Conservation (phyloP, 1,284 basidiomycete species). For the Leccinum huronense region DNA sequence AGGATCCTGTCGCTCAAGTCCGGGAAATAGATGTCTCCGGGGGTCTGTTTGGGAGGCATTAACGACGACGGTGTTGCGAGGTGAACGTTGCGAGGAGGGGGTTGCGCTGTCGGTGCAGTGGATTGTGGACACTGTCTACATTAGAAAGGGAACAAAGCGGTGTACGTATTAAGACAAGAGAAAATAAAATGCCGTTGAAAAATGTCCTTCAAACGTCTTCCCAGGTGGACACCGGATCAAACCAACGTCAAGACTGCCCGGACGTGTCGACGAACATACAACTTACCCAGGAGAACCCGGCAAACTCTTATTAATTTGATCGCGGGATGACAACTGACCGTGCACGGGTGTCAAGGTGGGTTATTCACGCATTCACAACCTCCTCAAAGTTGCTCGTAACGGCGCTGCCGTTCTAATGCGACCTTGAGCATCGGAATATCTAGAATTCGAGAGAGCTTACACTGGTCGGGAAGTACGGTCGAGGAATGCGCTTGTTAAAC, state of each 20-base stretch:
- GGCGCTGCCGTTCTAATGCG: conserved; percentile 66
- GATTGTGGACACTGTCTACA: conserved; percentile 2
- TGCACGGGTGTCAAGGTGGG: conserved; percentile 98
- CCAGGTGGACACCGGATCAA: conserved; percentile 63
- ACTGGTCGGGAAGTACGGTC: conserved; percentile 96
- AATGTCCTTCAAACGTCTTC: conserved; percentile 55
- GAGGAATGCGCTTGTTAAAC: conserved; percentile 92
- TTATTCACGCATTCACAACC: conserved; percentile 68
- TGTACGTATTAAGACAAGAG: conserved; percentile 37
- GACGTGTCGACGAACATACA: background rate
- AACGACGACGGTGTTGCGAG: background rate
- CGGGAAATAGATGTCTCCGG: conserved; percentile 23
- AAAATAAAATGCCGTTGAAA: conserved; percentile 35
- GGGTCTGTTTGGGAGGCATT: conserved; percentile 21
- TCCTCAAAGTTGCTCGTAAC: conserved; percentile 92
- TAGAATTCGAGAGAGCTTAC: conserved; percentile 47
- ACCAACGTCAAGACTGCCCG: background rate
- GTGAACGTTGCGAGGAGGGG: background rate
- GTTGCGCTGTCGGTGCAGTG: background rate
- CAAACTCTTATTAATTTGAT: conserved; percentile 85
- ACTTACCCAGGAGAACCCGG: conserved; percentile 89
- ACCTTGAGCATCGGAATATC: conserved; percentile 9
- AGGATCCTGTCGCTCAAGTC: conserved; percentile 18
- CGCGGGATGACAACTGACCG: conserved; percentile 86
- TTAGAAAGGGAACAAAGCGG: conserved; percentile 32